phyloP scores from a whole-genome alignment of 352 stramenopile species.

The Pythium vanterpoolii region DNA sequence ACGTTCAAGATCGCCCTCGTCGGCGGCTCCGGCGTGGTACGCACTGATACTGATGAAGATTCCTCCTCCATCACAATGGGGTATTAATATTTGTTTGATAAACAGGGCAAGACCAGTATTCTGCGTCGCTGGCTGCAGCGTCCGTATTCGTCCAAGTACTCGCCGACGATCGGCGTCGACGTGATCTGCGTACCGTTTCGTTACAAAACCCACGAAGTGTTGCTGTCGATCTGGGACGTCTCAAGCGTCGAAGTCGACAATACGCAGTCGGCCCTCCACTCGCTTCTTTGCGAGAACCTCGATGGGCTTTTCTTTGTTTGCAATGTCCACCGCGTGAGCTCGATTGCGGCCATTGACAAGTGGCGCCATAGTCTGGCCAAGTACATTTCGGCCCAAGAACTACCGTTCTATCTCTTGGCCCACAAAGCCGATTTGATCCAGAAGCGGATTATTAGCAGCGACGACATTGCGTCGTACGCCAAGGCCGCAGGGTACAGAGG shows the following conservation, averaged over 20 bases:
- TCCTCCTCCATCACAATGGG: too few species aligned
- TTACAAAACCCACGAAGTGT: slow-evolving; percentile 40
- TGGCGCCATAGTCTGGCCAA: slow-evolving; percentile 73
- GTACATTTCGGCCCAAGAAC: slow-evolving; percentile 71
- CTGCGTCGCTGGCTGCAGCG: slow-evolving; percentile 70
- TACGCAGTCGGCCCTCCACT: slow-evolving; percentile 54
- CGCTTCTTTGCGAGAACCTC: slow-evolving; percentile 71
- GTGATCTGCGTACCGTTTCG: slow-evolving; percentile 47
- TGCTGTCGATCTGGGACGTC: slow-evolving; percentile 77
- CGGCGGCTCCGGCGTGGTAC: slow-evolving; percentile 66
- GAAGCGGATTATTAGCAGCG: slow-evolving; percentile 84
- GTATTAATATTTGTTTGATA: background rate
- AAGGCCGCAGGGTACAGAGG: slow-evolving; percentile 65
- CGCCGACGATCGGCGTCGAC: slow-evolving; percentile 78
- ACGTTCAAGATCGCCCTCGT: slow-evolving; percentile 85
- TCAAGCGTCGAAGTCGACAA: slow-evolving; percentile 70
- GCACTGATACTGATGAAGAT: background rate
- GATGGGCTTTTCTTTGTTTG: slow-evolving; percentile 88
- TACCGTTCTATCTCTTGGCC: slow-evolving; percentile 73
- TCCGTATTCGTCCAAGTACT: slow-evolving; percentile 66
- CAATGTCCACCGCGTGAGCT: slow-evolving; percentile 86
- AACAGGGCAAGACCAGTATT: slow-evolving; percentile 80
- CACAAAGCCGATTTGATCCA: slow-evolving; percentile 84
- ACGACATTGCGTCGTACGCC: slow-evolving; percentile 79
- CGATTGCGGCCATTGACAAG: slow-evolving; percentile 81